Percentiles rank a stretch among this genome's conserved stretches.
Evolutionary conservation across 805 yeast genomes (phyloP).

Genomic region (Cyberlindnera veronae): DNA sequence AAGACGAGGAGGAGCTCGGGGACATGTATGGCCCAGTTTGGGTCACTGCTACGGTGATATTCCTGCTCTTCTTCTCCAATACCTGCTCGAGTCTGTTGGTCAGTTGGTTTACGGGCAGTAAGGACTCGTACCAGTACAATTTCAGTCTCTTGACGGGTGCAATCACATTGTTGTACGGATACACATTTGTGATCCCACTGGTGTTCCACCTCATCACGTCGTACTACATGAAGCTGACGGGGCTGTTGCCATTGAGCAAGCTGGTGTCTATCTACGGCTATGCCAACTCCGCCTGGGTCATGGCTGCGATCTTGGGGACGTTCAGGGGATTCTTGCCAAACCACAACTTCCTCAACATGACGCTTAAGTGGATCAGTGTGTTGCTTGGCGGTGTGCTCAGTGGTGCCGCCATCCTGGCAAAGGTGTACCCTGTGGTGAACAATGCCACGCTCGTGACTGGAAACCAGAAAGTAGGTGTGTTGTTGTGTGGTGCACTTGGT

Average conservation of each 20-base stretch:
- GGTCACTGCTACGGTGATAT: constrained; percentile 81
- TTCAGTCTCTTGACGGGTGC: constrained; percentile 66
- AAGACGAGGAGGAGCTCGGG: constrained; percentile 41
- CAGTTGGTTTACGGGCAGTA: constrained; percentile 40
- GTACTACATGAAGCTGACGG: constrained; percentile 50
- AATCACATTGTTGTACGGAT: constrained; percentile 69
- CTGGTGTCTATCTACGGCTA: constrained; percentile 80
- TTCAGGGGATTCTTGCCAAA: constrained; percentile 52
- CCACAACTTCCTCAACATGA: constrained; percentile 39
- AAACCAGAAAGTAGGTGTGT: constrained; percentile 35
- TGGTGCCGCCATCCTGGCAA: constrained; percentile 50
- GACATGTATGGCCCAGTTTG: constrained; percentile 90
- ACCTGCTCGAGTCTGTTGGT: constrained; percentile 65
- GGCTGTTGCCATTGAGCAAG: constrained; percentile 49
- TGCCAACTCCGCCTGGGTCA: constrained; percentile 81
- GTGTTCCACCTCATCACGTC: constrained; percentile 48
- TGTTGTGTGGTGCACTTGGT: constrained; percentile 40
- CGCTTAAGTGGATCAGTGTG: constrained; percentile 63
- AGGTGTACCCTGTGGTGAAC: constrained; percentile 39
- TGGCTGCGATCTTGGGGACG: constrained; percentile 62
- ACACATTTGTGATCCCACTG: constrained; percentile 64
- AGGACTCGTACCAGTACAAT: constrained; percentile 50
- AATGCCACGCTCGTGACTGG: constrained; percentile 33
- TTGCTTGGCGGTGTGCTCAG: constrained; percentile 57
- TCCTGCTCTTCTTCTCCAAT: constrained; percentile 69